Evolutionary conservation across 306 rosid genomes (phyloP), one percentile per base, ranked within the genome.

Genomic region (Betula pendula): DNA sequence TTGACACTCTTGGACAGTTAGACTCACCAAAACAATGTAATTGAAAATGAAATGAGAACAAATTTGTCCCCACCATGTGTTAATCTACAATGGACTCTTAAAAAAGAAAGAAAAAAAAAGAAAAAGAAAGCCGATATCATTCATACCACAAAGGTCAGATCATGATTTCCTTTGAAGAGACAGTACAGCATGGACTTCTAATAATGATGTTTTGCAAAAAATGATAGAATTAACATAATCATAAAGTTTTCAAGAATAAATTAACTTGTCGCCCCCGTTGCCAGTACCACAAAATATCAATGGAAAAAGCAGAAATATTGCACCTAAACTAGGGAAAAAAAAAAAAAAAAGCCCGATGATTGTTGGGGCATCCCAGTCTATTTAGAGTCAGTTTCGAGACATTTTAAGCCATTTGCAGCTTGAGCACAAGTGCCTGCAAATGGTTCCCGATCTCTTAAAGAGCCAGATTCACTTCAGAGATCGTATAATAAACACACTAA

Each of bases 131-230:
- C 12, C 16, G 27, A 56, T 1, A 65, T 65, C 44, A 65, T 65
- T 65, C 45, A 17, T 35, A 2, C 70, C 25, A 35, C 70, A 35
- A 12, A 38, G 42, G 6, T 11, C 24, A 19, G 0, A 2, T 4
- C 44, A 65, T 65, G 48, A 65, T 65, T 65, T 65, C 70, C n/a
- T 16, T 29, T 11, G 68, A 60, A 15, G 48, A 65, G 70, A 19
- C 70, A 65, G 44, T 3, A 45, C 45, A 65, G 35, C 70, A 38
- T 65, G 70, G 48, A 35, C 8, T 65, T 6, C 45, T 38, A 35
- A 38, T 65, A 2, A 65, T 35, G 17, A 35, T 65, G 70, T 65
- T 40, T 9, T 35, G 24, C 24, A 35, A 35, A 6, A 20, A 31
- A 29, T 31, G 43, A 0, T 62, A 17, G 13, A 65, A 19, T 65